Conservation (phyloP, 192 early-diverging fungal species). For the Gamsiella multidivaricata region DNA sequence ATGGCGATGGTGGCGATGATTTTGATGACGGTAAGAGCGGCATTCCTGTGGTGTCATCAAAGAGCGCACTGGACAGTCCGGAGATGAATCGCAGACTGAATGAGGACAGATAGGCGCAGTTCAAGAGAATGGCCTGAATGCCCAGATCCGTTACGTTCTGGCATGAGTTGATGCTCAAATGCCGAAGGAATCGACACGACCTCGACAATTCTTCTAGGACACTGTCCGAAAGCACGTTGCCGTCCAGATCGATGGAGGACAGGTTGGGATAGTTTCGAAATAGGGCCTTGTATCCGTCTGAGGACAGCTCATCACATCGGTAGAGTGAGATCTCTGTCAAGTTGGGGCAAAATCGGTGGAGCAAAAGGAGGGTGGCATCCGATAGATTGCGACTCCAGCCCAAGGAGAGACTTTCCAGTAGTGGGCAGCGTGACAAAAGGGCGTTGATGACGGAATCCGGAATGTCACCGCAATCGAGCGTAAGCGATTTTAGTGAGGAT, state of each 20-base stretch:
- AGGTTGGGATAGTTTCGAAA: slow-evolving; percentile 23
- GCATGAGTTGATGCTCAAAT: slow-evolving; percentile 37
- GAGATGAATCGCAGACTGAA: slow-evolving; percentile 26
- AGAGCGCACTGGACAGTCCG: slow-evolving; percentile 28
- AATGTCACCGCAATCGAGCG: slow-evolving; percentile 46
- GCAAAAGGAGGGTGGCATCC: slow-evolving; percentile 11
- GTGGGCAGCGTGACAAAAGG: slow-evolving; percentile 24
- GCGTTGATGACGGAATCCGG: slow-evolving; percentile 38
- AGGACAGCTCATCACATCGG: slow-evolving; percentile 11
- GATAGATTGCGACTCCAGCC: slow-evolving; percentile 39
- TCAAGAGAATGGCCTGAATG: slow-evolving; percentile 27
- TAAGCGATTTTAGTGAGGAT: slow-evolving; percentile 28
- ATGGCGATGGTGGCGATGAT: not conserved
- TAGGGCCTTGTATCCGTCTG: slow-evolving; percentile 12
- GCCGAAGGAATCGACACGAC: slow-evolving; percentile 30
- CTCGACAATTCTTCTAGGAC: slow-evolving; percentile 25
- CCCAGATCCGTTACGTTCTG: slow-evolving; percentile 41
- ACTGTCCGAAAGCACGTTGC: slow-evolving; percentile 27
- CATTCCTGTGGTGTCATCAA: slow-evolving; percentile 27
- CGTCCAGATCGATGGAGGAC: slow-evolving; percentile 11
- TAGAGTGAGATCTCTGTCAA: slow-evolving; percentile 30
- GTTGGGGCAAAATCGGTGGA: slow-evolving; percentile 21
- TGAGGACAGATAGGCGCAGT: slow-evolving; percentile 6
- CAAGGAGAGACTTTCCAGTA: slow-evolving; percentile 23
- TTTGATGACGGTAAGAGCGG: not conserved